A percentile compares a stretch with the other conserved stretches of the same genome.
These are phyloP conservation scores for Dittrichia graveolens DNA, from an alignment of 129 eudicot species.

Conservation along the genomic window DNA sequence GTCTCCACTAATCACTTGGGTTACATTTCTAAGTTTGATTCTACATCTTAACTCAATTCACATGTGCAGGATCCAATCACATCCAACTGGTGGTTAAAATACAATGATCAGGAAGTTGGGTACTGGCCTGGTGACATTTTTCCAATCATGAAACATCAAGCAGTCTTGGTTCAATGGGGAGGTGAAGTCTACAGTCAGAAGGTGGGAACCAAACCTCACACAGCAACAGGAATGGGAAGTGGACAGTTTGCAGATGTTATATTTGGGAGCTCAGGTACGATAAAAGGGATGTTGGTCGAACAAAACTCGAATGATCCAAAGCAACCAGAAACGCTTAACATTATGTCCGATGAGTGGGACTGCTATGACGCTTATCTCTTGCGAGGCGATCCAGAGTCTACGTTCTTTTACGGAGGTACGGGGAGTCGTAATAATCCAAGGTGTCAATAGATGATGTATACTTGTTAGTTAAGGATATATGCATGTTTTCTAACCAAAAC, in stretches of 20 bases:
- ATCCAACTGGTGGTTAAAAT: conserved; percentile 32
- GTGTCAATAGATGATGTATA: neutral
- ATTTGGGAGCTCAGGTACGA: conserved; percentile 20
- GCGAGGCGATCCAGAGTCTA: neutral
- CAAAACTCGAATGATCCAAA: conserved; percentile 13
- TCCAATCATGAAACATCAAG: conserved; percentile 17
- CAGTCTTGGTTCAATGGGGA: conserved; percentile 33
- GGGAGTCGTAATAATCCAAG: conserved; percentile 23
- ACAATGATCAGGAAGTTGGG: conserved; percentile 23
- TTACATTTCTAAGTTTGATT: no score
- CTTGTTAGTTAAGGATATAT: neutral
- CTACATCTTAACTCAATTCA: neutral
- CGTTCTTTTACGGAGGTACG: conserved; percentile 28
- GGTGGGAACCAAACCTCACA: conserved; percentile 36
- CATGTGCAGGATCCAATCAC: conserved; percentile 31
- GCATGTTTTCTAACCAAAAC: no score
- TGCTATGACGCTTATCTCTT: conserved; percentile 30
- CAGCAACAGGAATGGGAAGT: conserved; percentile 31
- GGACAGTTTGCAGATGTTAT: conserved; percentile 29
- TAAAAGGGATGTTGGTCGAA: conserved; percentile 23
- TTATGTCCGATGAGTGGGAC: conserved; percentile 27
- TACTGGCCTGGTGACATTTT: conserved; percentile 37
- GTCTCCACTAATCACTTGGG: no score
- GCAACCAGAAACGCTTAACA: conserved; percentile 21
- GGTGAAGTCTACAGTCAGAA: conserved; percentile 41